Percentiles rank a stretch among this genome's conserved stretches.
Evolutionary conservation across 2,329 filamentous ascomycete genomes (phyloP).

Genomic region (Dendrostoma leiphaemia): DNA sequence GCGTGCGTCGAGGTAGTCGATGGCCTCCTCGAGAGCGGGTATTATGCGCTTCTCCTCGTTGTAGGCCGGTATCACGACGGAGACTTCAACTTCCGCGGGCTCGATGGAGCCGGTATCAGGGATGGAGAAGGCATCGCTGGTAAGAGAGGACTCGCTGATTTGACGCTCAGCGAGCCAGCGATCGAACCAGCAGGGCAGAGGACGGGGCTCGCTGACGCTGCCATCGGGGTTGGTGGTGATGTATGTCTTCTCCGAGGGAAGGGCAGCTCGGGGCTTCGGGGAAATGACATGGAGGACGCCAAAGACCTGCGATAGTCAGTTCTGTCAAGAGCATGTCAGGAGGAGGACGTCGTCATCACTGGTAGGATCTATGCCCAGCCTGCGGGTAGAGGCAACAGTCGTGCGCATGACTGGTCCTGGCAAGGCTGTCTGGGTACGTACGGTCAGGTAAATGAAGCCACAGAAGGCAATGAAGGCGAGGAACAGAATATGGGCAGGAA

Average conservation of each 20-base stretch:
- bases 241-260: constrained; percentile 82
- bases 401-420: neutral
- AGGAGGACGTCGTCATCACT: neutral
- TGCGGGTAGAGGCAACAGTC: too few species aligned
- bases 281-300: constrained; percentile 71
- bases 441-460: constrained; percentile 34
- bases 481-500: constrained; percentile 38
- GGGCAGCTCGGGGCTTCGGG: constrained; percentile 72
- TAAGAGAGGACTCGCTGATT: constrained; percentile 38
- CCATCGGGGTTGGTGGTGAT: constrained; percentile 70
- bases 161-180: constrained; percentile 63
- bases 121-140: constrained; percentile 36
- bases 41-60: constrained; percentile 85
- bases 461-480: constrained; percentile 33
- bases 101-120: constrained; percentile 62
- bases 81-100: constrained; percentile 78
- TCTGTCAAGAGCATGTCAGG: too few species aligned
- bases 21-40: constrained; percentile 86
- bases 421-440: constrained; percentile 26
- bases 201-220: constrained; percentile 38
- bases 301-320: constrained; percentile 53
- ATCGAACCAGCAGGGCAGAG: constrained; percentile 87
- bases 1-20: constrained; percentile 76
- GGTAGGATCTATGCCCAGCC: neutral
- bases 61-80: constrained; percentile 90